Conservation (phyloP, 176 grass and related monocot species). For the Hordeum marinum region DNA sequence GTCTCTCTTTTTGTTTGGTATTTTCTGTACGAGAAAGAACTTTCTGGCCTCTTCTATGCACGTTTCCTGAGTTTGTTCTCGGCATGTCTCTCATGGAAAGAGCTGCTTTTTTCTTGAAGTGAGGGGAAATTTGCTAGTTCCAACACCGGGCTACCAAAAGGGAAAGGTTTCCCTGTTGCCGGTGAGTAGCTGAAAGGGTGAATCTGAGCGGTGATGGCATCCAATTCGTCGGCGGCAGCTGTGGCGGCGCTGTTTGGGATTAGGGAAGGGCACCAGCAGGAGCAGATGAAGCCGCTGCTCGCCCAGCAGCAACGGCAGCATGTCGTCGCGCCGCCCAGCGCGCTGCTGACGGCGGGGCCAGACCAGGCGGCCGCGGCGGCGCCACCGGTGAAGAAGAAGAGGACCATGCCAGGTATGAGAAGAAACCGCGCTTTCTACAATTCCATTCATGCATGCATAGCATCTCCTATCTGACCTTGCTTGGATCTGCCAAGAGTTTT, state of each 20-base stretch:
- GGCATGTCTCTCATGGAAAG: constrained; percentile 30
- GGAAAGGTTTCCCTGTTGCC: constrained; percentile 16
- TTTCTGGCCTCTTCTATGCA: constrained; percentile 35
- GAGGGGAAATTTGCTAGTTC: constrained; percentile 4
- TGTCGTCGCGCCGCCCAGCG: not conserved
- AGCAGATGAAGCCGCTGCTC: constrained; percentile 60
- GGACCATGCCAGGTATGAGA: constrained; percentile 78
- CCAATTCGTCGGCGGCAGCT: constrained; percentile 63
- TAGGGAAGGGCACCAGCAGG: constrained; percentile 64
- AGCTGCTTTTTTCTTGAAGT: constrained; percentile 12
- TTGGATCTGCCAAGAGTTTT: constrained; percentile 2
- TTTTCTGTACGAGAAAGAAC: constrained; percentile 14
- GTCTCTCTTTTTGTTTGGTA: constrained; percentile 34
- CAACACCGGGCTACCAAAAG: constrained; percentile 18
- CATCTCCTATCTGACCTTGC: not conserved
- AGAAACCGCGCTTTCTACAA: constrained; percentile 30
- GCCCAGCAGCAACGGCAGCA: constrained; percentile 38
- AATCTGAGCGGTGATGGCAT: constrained; percentile 65
- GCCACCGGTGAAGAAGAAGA: constrained; percentile 82
- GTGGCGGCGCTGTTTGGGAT: constrained; percentile 62
- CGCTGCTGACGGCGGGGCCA: not conserved
- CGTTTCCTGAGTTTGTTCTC: constrained; percentile 19
- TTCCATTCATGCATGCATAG: not conserved
- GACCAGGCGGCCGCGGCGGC: not conserved
- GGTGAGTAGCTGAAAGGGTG: not conserved